Conservation (phyloP, 306 rosid genomes). For the Lablab purpureus region DNA sequence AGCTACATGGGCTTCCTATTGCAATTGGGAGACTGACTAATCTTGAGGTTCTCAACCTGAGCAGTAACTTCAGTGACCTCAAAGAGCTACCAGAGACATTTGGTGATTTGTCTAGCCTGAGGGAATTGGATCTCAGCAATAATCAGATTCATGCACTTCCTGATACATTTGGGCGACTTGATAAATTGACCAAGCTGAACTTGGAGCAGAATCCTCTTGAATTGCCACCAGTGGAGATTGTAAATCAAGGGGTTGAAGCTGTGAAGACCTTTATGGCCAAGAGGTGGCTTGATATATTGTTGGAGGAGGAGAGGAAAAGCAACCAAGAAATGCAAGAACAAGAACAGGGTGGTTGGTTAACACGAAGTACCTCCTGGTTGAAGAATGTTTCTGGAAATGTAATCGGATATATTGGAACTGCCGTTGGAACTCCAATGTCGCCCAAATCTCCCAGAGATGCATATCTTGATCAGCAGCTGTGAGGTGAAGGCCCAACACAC, state of each 20-base stretch:
- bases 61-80: slow-evolving; percentile 88
- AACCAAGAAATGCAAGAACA: slow-evolving; percentile 76
- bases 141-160: slow-evolving; percentile 91
- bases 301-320: slow-evolving; percentile 82
- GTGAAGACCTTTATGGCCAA: slow-evolving; percentile 73
- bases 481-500: slow-evolving; percentile 40
- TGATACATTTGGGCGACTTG: slow-evolving; percentile 91
- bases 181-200: slow-evolving; percentile 77
- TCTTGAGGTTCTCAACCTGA: slow-evolving; percentile 75
- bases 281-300: slow-evolving; percentile 81
- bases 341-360: slow-evolving; percentile 75
- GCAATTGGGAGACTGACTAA: slow-evolving; percentile 74
- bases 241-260: slow-evolving; percentile 74
- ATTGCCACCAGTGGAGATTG: slow-evolving; percentile 83
- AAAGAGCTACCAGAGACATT: slow-evolving; percentile 85
- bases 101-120: slow-evolving; percentile 87
- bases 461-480: slow-evolving; percentile 82
- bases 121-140: slow-evolving; percentile 91
- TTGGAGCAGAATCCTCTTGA: slow-evolving; percentile 92
- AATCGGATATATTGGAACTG: slow-evolving; percentile 62
- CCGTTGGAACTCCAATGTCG: slow-evolving; percentile 58
- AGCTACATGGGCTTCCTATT: slow-evolving; percentile 83
- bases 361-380: slow-evolving; percentile 91
- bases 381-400: slow-evolving; percentile 72
- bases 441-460: slow-evolving; percentile 71